Evolutionary conservation across 495 filamentous ascomycete species (phyloP).

Genomic region (Aspergillus leporis): DNA sequence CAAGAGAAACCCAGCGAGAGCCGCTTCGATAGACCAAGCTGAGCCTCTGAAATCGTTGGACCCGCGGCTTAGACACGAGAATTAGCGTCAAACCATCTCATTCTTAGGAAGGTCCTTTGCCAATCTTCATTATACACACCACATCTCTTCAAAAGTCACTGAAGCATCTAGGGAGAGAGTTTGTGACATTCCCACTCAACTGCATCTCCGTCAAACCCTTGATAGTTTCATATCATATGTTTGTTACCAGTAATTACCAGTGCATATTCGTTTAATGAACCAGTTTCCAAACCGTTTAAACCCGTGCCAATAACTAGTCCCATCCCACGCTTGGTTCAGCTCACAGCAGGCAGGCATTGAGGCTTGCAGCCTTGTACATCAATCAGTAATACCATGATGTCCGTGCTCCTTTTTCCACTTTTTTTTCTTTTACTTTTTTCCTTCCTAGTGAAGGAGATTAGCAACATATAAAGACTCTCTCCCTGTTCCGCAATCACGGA

Average conservation of each 20-base stretch:
- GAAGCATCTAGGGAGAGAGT: neutral
- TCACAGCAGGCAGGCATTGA: neutral
- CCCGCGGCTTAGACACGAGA: neutral
- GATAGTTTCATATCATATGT: neutral
- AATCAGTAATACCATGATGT: neutral
- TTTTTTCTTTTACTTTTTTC: neutral
- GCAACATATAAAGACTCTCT: neutral
- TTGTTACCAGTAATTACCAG: neutral
- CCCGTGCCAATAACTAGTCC: neutral
- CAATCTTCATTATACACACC: neutral
- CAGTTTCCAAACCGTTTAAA: neutral
- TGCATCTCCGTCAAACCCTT: neutral
- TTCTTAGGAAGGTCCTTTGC: neutral
- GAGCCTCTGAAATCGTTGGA: neutral
- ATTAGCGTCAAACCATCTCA: neutral
- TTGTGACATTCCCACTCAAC: neutral
- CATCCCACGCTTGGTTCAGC: neutral
- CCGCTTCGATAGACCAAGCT: neutral
- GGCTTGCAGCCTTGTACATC: neutral
- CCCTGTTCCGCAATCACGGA: no score
- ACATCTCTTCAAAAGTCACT: neutral
- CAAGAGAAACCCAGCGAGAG: neutral
- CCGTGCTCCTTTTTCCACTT: neutral
- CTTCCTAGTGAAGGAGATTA: neutral
- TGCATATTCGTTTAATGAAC: neutral